These are phyloP conservation scores for Hypholoma fasciculare DNA, from an alignment of 768 basidiomycete species.

Conservation along the genomic window DNA sequence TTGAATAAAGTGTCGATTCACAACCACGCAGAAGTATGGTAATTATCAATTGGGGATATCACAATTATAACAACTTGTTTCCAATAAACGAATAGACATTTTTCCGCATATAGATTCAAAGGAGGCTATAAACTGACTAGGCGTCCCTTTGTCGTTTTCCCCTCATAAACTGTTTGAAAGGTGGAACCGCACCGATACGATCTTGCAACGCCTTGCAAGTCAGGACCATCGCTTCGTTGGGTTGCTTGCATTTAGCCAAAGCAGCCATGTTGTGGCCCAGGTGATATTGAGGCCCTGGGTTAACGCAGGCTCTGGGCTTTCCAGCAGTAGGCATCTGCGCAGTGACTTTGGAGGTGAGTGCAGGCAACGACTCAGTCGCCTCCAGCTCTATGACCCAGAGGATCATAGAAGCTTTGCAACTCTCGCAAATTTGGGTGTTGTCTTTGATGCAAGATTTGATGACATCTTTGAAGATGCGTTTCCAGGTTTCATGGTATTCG, in stretches of 20 bases:
- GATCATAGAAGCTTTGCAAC: background rate
- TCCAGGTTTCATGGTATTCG: conserved; percentile 8
- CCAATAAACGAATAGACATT: no score
- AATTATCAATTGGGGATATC: no score
- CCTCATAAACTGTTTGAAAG: background rate
- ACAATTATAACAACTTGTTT: no score
- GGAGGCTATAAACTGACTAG: background rate
- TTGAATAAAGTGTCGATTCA: no score
- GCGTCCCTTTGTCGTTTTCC: background rate
- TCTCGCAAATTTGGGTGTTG: background rate
- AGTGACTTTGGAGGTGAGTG: background rate
- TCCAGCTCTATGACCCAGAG: background rate
- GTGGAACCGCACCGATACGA: background rate
- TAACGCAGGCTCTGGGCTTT: background rate
- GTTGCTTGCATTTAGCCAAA: background rate
- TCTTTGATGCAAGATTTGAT: background rate
- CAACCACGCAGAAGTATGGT: no score
- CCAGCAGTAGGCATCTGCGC: background rate
- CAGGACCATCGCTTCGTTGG: background rate
- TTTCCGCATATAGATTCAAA: no score
- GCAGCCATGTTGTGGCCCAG: no score
- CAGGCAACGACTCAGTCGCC: background rate
- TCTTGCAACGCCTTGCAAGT: background rate
- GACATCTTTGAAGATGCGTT: conserved; percentile 1
- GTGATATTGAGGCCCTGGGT: background rate